These are phyloP conservation scores for Neostapfia colusana DNA, from an alignment of 176 grass and related monocot genomes.

Conservation along the genomic window DNA sequence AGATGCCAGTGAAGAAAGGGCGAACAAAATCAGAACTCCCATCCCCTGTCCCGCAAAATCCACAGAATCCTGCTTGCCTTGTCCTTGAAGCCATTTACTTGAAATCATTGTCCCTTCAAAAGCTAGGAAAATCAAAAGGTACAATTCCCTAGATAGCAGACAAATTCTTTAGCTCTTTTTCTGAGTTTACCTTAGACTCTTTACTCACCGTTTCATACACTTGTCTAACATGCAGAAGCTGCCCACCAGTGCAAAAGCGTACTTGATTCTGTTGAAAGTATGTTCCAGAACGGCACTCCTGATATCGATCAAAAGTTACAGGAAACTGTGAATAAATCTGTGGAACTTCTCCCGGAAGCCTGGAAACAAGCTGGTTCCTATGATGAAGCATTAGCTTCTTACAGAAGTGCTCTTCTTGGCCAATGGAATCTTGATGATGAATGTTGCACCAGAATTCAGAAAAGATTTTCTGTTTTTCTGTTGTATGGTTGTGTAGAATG, in stretches of 20 bases:
- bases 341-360: constrained; percentile 89
- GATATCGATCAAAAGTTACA: constrained; percentile 84
- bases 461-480: constrained; percentile 71
- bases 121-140: constrained; percentile 75
- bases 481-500: constrained; percentile 63
- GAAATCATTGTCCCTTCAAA: constrained; percentile 86
- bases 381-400: constrained; percentile 69
- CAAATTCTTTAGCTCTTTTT: background rate
- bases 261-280: constrained; percentile 85
- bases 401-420: constrained; percentile 71
- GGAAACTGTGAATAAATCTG: constrained; percentile 79
- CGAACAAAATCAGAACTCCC: constrained; percentile 47
- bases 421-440: constrained; percentile 92
- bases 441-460: constrained; percentile 72
- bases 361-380: constrained; percentile 69
- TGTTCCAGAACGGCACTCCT: constrained; percentile 74
- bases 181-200: constrained; percentile 5
- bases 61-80: constrained; percentile 72
- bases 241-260: constrained; percentile 83
- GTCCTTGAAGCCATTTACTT: constrained; percentile 95
- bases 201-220: background rate
- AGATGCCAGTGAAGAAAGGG: constrained; percentile 26
- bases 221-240: constrained; percentile 55
- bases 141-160: background rate
- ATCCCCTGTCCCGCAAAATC: constrained; percentile 38